Evolutionary conservation across 768 basidiomycete genomes (phyloP).

Genomic region (Hemileccinum rubropunctum): DNA sequence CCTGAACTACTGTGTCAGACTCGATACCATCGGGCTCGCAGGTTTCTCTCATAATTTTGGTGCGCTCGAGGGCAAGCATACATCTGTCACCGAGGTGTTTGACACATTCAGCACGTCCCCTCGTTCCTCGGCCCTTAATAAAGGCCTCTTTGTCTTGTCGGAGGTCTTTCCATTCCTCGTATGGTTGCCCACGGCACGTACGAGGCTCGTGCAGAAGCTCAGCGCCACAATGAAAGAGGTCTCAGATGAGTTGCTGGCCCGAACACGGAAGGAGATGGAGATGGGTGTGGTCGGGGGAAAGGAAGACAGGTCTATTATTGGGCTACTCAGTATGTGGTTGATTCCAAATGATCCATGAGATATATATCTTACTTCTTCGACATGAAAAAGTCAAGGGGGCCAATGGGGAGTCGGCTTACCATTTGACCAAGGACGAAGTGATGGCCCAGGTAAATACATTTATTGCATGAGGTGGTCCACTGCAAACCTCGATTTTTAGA

Average conservation of each 20-base stretch:
- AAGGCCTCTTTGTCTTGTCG: conserved; percentile 35
- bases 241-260: conserved; percentile 38
- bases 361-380: not conserved
- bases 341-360: conserved; percentile 12
- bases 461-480: no score
- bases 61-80: conserved; percentile 45
- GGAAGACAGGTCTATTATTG: conserved; percentile 27
- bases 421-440: conserved; percentile 27
- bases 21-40: conserved; percentile 58
- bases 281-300: conserved; percentile 16
- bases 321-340: conserved; percentile 19
- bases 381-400: conserved; percentile 36
- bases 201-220: conserved; percentile 30
- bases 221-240: conserved; percentile 37
- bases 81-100: conserved; percentile 41
- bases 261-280: conserved; percentile 34
- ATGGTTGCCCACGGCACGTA: conserved; percentile 37
- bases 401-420: conserved; percentile 19
- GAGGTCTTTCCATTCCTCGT: conserved; percentile 36
- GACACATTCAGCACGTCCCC: conserved; percentile 31
- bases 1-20: conserved; percentile 26
- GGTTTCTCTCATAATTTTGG: conserved; percentile 60
- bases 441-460: conserved; percentile 15
- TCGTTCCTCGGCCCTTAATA: conserved; percentile 26
- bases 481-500: not conserved